Base-by-base conservation (phyloP, 2,329 filamentous ascomycete genomes). In the Trichoderma arundinaceum region DNA sequence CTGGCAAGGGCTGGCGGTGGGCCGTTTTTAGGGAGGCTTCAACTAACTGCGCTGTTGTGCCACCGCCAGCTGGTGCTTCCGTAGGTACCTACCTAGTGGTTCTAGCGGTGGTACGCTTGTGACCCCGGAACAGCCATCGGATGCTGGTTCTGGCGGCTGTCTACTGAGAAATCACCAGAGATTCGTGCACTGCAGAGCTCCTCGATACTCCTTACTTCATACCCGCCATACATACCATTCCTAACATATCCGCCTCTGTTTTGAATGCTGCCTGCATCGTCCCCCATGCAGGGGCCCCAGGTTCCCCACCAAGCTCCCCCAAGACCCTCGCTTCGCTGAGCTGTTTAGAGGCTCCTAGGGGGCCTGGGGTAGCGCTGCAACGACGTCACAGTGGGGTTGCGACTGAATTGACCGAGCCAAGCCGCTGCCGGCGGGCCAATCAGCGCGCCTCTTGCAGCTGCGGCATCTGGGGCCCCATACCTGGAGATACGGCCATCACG, bases 361-460 rank as follows among this genome's bases (percentile, higher is more conserved):
- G 19, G 56, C 56, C 56, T 58, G 58, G 58, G 58, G 58, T 52
- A 62, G 57, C 28, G 59, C 49, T 43, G 39, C 32, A 39, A 10
- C 59, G 59, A 63, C 59, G 59, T 63, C 59, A 63, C 38, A 19
- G 39, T 63, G 59, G 59, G 39, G 39, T 43, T 9, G 22, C 6
- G 10, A 12, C 59, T 35, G 59, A 63, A 63, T 63, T 63, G 59
- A 63, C 59, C 59, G 59, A 63, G 59, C 59, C 59, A 53, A 63
- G 59, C 59, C 59, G 59, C 49, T 28, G 28, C 49, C 7, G 15
- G 15, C 5, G 19, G 39, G 49, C 59, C 48, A 63, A 63, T 63
- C 49, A 54, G 43, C 7, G 13, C 4, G 7, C 33, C 8, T 22
- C 32, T 52, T 15, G 48, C 59, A 22, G 33, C 44, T 43, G 38